A percentile compares a stretch with the other conserved stretches of the same genome.
Evolutionary conservation across 2,329 filamentous ascomycete species (phyloP).

Genomic region (Elsinoe batatas): DNA sequence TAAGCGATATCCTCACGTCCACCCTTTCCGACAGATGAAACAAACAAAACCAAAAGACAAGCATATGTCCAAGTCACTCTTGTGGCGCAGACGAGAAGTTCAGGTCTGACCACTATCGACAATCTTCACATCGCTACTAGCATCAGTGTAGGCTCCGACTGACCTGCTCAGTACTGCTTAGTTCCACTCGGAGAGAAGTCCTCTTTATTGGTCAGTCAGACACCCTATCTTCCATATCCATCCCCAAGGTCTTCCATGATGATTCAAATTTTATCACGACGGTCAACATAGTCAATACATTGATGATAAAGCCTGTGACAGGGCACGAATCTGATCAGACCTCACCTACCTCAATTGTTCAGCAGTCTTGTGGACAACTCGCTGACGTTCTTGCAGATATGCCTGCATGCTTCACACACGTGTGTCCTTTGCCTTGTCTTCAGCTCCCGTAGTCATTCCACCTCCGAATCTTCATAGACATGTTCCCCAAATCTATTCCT

Average conservation of each 20-base stretch:
- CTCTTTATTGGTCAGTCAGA: slow-evolving; percentile 12
- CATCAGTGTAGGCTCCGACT: not conserved
- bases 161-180: not conserved
- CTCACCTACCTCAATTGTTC: slow-evolving; percentile 3
- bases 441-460: not conserved
- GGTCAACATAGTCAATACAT: slow-evolving; percentile 33
- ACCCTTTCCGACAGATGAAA: slow-evolving; percentile 22
- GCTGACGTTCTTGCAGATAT: not conserved
- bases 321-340: slow-evolving; percentile 18
- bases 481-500: slow-evolving; percentile 5
- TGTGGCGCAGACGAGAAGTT: slow-evolving; percentile 27
- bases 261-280: slow-evolving; percentile 29
- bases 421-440: not conserved
- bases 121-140: not conserved
- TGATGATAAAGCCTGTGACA: slow-evolving; percentile 33
- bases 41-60: slow-evolving; percentile 29
- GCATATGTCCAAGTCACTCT: slow-evolving; percentile 33
- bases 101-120: slow-evolving; percentile 16
- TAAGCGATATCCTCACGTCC: slow-evolving; percentile 5
- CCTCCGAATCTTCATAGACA: slow-evolving; percentile 7
- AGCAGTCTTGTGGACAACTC: not conserved
- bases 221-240: not conserved
- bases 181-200: too few species aligned
- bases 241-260: slow-evolving; percentile 22
- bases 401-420: not conserved